Conservation (phyloP, 78 protist species). For the Tieghemostelium lacteum region DNA sequence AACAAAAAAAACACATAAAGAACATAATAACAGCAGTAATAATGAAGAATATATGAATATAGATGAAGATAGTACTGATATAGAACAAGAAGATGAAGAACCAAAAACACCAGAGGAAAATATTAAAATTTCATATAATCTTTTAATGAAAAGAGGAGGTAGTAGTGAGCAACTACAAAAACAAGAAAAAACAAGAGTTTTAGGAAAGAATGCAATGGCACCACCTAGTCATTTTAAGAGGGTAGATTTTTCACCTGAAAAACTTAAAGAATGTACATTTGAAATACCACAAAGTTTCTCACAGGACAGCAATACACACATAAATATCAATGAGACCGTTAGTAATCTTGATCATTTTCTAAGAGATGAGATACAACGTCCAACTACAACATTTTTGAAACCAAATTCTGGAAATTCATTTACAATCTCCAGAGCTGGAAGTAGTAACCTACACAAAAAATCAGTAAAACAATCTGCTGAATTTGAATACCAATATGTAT, state of each 20-base stretch:
- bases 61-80: neutral
- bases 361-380: neutral
- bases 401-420: neutral
- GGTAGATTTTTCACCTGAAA: conserved; percentile 6
- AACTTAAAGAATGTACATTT: conserved; percentile 10
- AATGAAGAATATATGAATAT: neutral
- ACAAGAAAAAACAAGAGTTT: neutral
- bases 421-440: too few relatives aligned
- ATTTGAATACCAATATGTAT: conserved; percentile 43
- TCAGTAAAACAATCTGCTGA: neutral
- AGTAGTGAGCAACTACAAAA: conserved; percentile 5
- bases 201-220: conserved; percentile 1
- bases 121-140: too few relatives aligned
- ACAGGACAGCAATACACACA: neutral
- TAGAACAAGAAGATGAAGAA: neutral
- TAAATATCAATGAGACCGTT: neutral
- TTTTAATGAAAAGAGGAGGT: neutral
- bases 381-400: too few relatives aligned
- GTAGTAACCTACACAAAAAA: neutral
- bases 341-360: neutral
- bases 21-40: neutral
- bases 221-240: neutral
- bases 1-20: neutral
- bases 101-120: neutral
- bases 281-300: neutral